These are phyloP conservation scores for Phaeodactylum tricornutum DNA, from an alignment of 108 stramenopile species.

Conservation along the genomic window DNA sequence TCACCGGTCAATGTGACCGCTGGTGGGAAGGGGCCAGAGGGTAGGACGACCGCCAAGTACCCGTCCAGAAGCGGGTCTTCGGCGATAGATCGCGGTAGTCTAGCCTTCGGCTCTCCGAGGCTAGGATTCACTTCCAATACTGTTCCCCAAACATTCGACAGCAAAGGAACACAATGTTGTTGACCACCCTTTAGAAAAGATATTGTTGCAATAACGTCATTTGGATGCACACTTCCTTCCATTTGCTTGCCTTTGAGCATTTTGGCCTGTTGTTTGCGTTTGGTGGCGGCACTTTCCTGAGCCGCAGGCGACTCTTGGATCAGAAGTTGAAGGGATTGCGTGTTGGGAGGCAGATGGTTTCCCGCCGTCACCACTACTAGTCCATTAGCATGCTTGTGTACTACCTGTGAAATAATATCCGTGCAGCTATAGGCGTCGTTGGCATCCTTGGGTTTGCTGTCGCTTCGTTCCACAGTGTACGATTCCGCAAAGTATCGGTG, in stretches of 20 bases:
- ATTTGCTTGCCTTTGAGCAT: constrained; percentile 20
- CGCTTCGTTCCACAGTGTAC: constrained; percentile 1
- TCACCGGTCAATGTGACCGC: no score
- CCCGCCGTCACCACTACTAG: constrained; percentile 68
- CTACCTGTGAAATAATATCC: constrained; percentile 18
- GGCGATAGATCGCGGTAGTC: constrained; percentile 17
- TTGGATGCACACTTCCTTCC: no score
- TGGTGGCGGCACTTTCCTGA: constrained; percentile 24
- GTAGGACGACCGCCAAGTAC: constrained; percentile 61
- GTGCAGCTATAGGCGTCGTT: no score
- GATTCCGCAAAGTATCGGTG: constrained; percentile 24
- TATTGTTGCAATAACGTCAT: no score
- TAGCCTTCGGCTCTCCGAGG: no score
- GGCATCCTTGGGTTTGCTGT: background rate
- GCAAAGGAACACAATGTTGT: no score
- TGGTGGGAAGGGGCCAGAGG: no score
- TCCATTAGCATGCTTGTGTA: constrained; percentile 64
- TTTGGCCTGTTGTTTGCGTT: constrained; percentile 37
- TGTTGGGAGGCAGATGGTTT: background rate
- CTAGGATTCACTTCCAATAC: constrained; percentile 52
- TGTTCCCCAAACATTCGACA: constrained; percentile 59
- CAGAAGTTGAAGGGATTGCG: background rate
- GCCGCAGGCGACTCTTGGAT: constrained; percentile 6
- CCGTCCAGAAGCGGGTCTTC: constrained; percentile 66
- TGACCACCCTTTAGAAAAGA: no score